Evolutionary conservation across 2,329 filamentous ascomycete genomes (phyloP).

Genomic region (Sclerotinia glacialis): DNA sequence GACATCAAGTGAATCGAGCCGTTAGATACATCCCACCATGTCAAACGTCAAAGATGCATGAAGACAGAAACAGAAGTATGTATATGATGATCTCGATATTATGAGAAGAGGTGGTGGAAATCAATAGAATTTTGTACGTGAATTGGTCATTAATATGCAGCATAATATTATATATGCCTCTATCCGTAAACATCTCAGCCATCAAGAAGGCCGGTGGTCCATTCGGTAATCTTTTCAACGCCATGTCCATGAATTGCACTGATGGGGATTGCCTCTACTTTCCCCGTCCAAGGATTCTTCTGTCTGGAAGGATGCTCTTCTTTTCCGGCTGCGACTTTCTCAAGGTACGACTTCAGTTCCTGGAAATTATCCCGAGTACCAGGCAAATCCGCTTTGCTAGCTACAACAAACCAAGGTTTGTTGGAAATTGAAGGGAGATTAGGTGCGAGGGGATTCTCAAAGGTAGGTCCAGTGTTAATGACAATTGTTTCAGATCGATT

Average conservation of each 20-base stretch:
- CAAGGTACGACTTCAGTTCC: constrained; percentile 67
- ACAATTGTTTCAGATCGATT: constrained; percentile 37
- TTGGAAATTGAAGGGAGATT: constrained; percentile 59
- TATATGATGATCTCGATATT: constrained; percentile 9
- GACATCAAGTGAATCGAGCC: constrained; percentile 14
- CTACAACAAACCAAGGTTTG: constrained; percentile 96
- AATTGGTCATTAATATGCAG: constrained; percentile 16
- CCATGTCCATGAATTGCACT: constrained; percentile 88
- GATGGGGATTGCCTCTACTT: constrained; percentile 74
- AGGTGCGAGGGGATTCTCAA: constrained; percentile 33
- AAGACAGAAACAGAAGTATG: constrained; percentile 5
- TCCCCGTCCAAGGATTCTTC: constrained; percentile 54
- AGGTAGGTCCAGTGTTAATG: constrained; percentile 29
- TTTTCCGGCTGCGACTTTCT: constrained; percentile 58
- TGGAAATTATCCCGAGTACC: constrained; percentile 76
- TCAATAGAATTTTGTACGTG: constrained; percentile 5
- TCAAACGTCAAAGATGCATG: constrained; percentile 20
- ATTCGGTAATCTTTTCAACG: constrained; percentile 69
- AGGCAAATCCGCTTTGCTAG: constrained; percentile 84
- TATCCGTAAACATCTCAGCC: constrained; percentile 18
- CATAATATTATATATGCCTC: constrained; percentile 18
- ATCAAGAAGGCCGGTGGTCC: constrained; percentile 64
- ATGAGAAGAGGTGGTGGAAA: background rate
- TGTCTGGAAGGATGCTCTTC: constrained; percentile 71
- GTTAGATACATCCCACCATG: constrained; percentile 10